These are phyloP conservation scores for Phytophthora sansomeana DNA, from an alignment of 352 stramenopile species.

Conservation along the genomic window DNA sequence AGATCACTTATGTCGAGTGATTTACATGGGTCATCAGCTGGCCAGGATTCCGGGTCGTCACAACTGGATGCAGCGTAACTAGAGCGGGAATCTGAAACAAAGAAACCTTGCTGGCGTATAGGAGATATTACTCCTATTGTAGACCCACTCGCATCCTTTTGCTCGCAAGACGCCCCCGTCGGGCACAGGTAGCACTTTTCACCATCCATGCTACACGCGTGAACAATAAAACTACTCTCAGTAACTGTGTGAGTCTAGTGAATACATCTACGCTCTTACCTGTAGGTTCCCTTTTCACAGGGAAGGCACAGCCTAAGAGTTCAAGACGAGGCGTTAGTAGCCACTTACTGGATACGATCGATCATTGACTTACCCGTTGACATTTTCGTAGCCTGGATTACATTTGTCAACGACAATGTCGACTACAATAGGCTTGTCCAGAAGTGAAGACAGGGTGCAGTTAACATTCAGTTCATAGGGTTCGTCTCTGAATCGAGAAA, in stretches of 20 bases:
- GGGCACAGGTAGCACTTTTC: constrained; percentile 71
- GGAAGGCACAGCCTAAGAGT: constrained; percentile 49
- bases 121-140: constrained; percentile 54
- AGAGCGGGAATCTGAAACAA: constrained; percentile 45
- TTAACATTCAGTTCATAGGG: constrained; percentile 57
- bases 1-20: constrained; percentile 36
- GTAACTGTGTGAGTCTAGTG: background rate
- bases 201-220: constrained; percentile 60
- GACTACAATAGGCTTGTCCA: constrained; percentile 25
- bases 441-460: constrained; percentile 43
- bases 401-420: constrained; percentile 63
- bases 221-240: constrained; percentile 1
- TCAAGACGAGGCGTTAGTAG: constrained; percentile 10
- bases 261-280: constrained; percentile 32
- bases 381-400: constrained; percentile 65
- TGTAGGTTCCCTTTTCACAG: constrained; percentile 75
- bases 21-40: constrained; percentile 59
- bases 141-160: constrained; percentile 38
- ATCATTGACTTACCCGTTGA: constrained; percentile 50
- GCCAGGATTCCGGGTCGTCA: constrained; percentile 47
- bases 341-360: background rate
- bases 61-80: constrained; percentile 54
- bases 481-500: constrained; percentile 33
- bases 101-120: constrained; percentile 54
- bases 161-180: constrained; percentile 55